Evolutionary conservation across 331 rosid species (phyloP).

Genomic region (Malus hybrid): DNA sequence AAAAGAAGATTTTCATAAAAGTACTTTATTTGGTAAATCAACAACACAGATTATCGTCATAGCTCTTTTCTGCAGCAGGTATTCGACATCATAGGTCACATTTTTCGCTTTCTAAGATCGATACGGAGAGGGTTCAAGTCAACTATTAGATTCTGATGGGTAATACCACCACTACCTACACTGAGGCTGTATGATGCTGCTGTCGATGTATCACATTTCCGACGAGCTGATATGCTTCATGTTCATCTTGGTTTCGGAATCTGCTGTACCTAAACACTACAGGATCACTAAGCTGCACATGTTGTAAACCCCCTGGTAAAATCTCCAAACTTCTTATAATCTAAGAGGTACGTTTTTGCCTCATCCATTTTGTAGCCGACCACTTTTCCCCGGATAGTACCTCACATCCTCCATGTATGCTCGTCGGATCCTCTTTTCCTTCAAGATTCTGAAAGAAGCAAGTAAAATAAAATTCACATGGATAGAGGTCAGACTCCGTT

Average conservation of each 20-base stretch:
- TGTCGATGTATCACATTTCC: background rate
- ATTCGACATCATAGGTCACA: background rate
- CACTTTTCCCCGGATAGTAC: conserved; percentile 50
- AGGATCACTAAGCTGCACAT: background rate
- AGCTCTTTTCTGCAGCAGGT: background rate
- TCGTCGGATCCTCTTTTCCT: conserved; percentile 44
- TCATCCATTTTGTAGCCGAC: conserved; percentile 68
- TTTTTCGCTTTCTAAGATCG: background rate
- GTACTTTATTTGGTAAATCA: background rate
- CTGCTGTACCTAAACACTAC: background rate
- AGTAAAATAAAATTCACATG: background rate
- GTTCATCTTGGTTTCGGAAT: background rate
- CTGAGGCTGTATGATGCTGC: background rate
- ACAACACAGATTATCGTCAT: background rate
- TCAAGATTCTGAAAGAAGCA: conserved; percentile 35
- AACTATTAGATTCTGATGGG: too few species aligned
- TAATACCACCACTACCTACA: background rate
- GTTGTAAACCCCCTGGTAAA: background rate
- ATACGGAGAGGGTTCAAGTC: background rate
- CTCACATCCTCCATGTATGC: conserved; percentile 56
- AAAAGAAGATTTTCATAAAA: background rate
- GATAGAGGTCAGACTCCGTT: background rate
- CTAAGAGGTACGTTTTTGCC: conserved; percentile 29
- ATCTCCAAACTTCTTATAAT: background rate
- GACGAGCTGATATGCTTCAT: background rate